Percentiles rank a stretch among this genome's conserved stretches.
Evolutionary conservation across 2,329 filamentous ascomycete species (phyloP).

Genomic region (Epichloe coenophiala): DNA sequence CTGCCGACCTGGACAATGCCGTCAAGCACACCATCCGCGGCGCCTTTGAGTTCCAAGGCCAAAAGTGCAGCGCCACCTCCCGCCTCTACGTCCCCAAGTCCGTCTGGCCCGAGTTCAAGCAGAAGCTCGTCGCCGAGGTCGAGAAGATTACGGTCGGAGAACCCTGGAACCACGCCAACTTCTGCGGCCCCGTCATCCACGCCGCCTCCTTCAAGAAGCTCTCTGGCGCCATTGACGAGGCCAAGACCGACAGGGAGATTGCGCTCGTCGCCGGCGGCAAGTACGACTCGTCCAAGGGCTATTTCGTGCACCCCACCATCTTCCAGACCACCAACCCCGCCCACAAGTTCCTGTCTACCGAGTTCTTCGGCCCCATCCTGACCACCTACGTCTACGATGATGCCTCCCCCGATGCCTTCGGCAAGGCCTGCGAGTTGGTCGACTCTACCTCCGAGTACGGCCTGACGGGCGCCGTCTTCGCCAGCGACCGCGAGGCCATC

Average conservation of each 20-base stretch:
- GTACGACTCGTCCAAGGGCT: constrained; percentile 66
- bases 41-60: constrained; percentile 82
- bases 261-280: constrained; percentile 62
- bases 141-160: constrained; percentile 57
- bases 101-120: constrained; percentile 57
- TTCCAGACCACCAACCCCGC: constrained; percentile 61
- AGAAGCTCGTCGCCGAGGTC: constrained; percentile 53
- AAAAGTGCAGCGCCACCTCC: constrained; percentile 82
- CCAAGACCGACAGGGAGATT: constrained; percentile 62
- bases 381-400: constrained; percentile 70
- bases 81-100: constrained; percentile 67
- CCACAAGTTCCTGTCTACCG: constrained; percentile 61
- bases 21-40: constrained; percentile 72
- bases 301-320: constrained; percentile 73
- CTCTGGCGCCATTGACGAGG: constrained; percentile 59
- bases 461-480: constrained; percentile 65
- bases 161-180: constrained; percentile 58
- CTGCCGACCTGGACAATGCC: constrained; percentile 66
- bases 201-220: constrained; percentile 71
- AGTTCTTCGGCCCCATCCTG: constrained; percentile 73
- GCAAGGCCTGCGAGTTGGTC: constrained; percentile 45
- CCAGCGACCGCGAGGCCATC: constrained; percentile 51
- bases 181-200: constrained; percentile 82
- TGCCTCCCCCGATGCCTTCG: constrained; percentile 39
- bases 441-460: constrained; percentile 65